A percentile compares a stretch with the other conserved stretches of the same genome.
phyloP scores from a whole-genome alignment of 2,329 filamentous ascomycete genomes.

The Sporothrix euskadiensis region DNA sequence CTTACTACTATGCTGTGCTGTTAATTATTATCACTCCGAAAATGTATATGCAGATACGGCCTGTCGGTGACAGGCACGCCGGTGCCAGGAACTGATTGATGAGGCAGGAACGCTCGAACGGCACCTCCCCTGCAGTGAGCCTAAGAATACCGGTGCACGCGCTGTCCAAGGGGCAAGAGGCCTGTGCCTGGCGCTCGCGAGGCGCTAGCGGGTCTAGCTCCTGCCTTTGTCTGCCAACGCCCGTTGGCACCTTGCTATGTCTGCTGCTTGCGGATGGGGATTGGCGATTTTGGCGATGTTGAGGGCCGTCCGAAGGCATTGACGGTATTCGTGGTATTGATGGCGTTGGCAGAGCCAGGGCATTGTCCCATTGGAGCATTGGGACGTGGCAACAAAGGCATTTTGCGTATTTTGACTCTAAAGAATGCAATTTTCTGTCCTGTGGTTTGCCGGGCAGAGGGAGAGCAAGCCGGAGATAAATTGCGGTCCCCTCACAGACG shows the following conservation, averaged over 20 bases:
- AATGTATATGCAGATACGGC: neutral
- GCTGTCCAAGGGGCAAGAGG: conserved; percentile 10
- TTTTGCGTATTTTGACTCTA: neutral
- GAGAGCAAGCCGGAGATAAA: conserved; percentile 19
- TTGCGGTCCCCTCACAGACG: conserved; percentile 22
- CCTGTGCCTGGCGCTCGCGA: neutral
- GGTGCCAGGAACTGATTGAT: neutral
- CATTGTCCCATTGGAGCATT: neutral
- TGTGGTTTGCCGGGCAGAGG: conserved; percentile 10
- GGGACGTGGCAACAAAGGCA: neutral
- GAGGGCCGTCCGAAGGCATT: neutral
- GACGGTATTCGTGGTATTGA: neutral
- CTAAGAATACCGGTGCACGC: neutral
- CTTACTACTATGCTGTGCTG: neutral
- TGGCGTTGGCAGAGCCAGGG: neutral
- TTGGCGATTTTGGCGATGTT: neutral
- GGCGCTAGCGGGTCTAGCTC: conserved; percentile 1
- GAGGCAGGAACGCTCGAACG: neutral
- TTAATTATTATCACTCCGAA: too few species aligned
- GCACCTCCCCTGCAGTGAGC: neutral
- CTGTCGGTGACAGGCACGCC: neutral
- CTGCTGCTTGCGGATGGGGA: neutral
- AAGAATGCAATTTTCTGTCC: neutral
- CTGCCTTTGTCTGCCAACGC: conserved; percentile 2
- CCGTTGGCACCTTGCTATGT: conserved; percentile 2